These are phyloP conservation scores for Metschnikowia borealis DNA, from an alignment of 805 yeast genomes.

Conservation along the genomic window DNA sequence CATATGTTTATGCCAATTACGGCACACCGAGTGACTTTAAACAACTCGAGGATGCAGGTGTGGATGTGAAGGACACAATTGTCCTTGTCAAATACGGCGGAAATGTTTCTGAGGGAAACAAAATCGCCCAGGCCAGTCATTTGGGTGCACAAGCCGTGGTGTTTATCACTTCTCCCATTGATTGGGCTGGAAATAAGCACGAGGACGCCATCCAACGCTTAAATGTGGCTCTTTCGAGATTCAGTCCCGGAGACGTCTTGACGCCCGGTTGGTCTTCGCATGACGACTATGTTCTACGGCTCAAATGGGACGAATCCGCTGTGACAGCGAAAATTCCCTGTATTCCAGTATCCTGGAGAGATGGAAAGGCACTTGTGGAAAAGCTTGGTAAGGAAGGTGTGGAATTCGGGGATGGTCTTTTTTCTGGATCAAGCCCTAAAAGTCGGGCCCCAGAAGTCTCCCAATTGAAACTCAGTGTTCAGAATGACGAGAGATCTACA, in stretches of 20 bases:
- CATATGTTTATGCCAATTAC: slow-evolving; percentile 58
- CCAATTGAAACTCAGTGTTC: slow-evolving; percentile 25
- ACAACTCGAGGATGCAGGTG: slow-evolving; percentile 29
- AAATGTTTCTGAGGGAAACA: slow-evolving; percentile 32
- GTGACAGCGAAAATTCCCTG: slow-evolving; percentile 71
- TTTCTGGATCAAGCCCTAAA: slow-evolving; percentile 22
- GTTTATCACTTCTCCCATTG: slow-evolving; percentile 45
- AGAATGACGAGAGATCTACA: slow-evolving; percentile 43
- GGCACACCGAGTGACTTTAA: slow-evolving; percentile 59
- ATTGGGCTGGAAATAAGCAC: slow-evolving; percentile 15
- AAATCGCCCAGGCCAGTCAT: slow-evolving; percentile 47
- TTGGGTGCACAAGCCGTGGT: slow-evolving; percentile 62
- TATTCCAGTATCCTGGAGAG: slow-evolving; percentile 72
- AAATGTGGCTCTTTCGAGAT: slow-evolving; percentile 56
- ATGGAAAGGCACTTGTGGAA: slow-evolving; percentile 42
- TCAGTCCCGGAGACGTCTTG: slow-evolving; percentile 71
- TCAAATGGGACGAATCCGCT: slow-evolving; percentile 43
- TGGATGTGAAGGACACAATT: slow-evolving; percentile 47
- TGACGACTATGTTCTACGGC: slow-evolving; percentile 35
- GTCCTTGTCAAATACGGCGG: slow-evolving; percentile 60
- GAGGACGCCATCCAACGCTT: slow-evolving; percentile 49
- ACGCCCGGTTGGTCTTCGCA: slow-evolving; percentile 71
- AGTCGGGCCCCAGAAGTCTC: slow-evolving; percentile 8
- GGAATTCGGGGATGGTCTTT: slow-evolving; percentile 25
- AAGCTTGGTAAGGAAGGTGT: slow-evolving; percentile 27